Percentiles rank a stretch among this genome's conserved stretches.
Conservation (phyloP, 1,284 basidiomycete genomes). For the Gomphus bonarii region DNA sequence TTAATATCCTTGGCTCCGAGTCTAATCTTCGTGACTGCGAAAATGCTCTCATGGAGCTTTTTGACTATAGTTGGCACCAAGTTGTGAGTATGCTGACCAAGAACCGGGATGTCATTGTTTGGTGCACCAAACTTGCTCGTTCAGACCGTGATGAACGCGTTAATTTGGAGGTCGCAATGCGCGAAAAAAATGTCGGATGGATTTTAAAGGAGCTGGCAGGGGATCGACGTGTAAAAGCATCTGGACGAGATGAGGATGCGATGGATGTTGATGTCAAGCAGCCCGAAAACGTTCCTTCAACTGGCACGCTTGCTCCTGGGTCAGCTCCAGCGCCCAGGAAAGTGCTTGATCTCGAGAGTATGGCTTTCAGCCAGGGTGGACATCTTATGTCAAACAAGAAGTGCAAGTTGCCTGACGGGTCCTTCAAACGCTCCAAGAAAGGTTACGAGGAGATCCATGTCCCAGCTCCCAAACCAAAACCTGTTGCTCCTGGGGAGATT, state of each 20-base stretch:
- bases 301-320: constrained; percentile 83
- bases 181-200: constrained; percentile 95
- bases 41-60: constrained; percentile 95
- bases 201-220: constrained; percentile 84
- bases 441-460: constrained; percentile 99
- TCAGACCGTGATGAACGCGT: constrained; percentile 85
- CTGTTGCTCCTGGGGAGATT: constrained; percentile 55
- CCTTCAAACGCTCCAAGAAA: constrained; percentile 94
- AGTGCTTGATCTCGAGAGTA: constrained; percentile 84
- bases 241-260: constrained; percentile 31
- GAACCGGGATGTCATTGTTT: constrained; percentile 93
- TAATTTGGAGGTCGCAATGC: constrained; percentile 96
- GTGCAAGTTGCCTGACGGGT: constrained; percentile 94
- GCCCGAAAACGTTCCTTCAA: constrained; percentile 59
- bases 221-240: constrained; percentile 50
- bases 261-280: constrained; percentile 71
- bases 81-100: constrained; percentile 88
- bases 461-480: constrained; percentile 82
- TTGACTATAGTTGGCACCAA: constrained; percentile 91
- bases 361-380: constrained; percentile 93
- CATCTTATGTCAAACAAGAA: constrained; percentile 99
- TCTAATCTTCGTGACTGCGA: constrained; percentile 89
- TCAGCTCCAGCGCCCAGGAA: constrained; percentile 81
- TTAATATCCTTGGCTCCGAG: constrained; percentile 85
- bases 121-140: constrained; percentile 95